Percentiles rank a stretch among this genome's conserved stretches.
Evolutionary conservation across 2,329 filamentous ascomycete genomes (phyloP).

Genomic region (Aspergillus calidoustus): DNA sequence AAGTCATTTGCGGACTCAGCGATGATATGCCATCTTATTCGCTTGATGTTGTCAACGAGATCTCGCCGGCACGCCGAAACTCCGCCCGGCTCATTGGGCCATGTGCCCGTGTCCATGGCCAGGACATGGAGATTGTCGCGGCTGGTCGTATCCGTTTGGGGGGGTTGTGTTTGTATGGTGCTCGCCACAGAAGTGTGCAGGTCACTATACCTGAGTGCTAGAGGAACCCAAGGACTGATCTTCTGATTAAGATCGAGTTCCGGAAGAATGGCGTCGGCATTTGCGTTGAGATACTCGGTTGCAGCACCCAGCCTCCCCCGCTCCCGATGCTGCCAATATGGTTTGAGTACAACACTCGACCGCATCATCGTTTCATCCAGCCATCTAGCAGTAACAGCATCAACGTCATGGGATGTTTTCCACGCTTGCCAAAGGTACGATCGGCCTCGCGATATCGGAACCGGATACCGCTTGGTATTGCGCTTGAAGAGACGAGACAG

Average conservation of each 20-base stretch:
- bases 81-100: conserved; percentile 57
- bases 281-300: conserved; percentile 45
- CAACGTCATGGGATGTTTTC: conserved; percentile 50
- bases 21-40: conserved; percentile 58
- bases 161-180: conserved; percentile 47
- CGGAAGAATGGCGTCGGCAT: conserved; percentile 56
- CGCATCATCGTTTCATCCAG: conserved; percentile 56
- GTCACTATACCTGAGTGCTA: conserved; percentile 56
- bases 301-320: conserved; percentile 48
- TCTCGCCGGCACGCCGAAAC: conserved; percentile 61
- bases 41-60: conserved; percentile 57
- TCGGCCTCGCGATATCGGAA: conserved; percentile 52
- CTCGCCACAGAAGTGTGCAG: conserved; percentile 55
- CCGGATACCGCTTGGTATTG: conserved; percentile 36
- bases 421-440: conserved; percentile 56
- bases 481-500: conserved; percentile 34
- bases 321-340: conserved; percentile 52
- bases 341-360: conserved; percentile 47
- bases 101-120: conserved; percentile 57
- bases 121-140: conserved; percentile 55
- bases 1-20: conserved; percentile 60
- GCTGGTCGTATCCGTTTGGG: conserved; percentile 44
- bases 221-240: conserved; percentile 55
- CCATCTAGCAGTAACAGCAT: conserved; percentile 54
- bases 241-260: conserved; percentile 55